Conservation (phyloP, 495 filamentous ascomycete species). For the Aspergillus diversus region DNA sequence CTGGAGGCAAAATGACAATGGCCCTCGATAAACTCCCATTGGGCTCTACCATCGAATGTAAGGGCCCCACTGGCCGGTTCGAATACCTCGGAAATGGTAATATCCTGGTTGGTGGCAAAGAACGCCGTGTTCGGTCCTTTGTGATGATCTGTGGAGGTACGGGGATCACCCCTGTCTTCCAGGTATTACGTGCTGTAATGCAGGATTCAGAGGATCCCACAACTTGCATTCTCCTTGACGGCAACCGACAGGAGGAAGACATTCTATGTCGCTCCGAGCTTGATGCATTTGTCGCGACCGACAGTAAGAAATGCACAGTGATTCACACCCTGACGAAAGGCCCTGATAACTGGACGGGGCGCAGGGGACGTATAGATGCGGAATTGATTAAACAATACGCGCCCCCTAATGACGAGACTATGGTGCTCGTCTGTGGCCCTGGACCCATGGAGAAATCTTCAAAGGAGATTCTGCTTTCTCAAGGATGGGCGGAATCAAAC, state of each 20-base stretch:
- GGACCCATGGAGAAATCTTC: constrained; percentile 74
- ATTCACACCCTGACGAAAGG: constrained; percentile 73
- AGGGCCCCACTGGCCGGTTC: constrained; percentile 89
- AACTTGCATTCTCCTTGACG: constrained; percentile 73
- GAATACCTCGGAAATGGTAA: constrained; percentile 72
- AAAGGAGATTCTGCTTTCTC: constrained; percentile 59
- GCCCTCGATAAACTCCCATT: constrained; percentile 74
- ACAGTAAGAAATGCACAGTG: constrained; percentile 62
- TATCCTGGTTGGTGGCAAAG: constrained; percentile 63
- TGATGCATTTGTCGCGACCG: constrained; percentile 59
- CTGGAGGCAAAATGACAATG: constrained; percentile 84
- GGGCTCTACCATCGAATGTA: constrained; percentile 78
- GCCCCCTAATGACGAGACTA: constrained; percentile 49
- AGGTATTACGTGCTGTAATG: constrained; percentile 81
- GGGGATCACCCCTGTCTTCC: constrained; percentile 91
- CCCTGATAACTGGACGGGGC: constrained; percentile 68
- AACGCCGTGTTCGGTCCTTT: constrained; percentile 66
- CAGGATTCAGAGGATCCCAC: constrained; percentile 60
- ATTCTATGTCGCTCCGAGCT: constrained; percentile 82
- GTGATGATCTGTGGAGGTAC: constrained; percentile 90
- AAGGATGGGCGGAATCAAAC: constrained; percentile 81
- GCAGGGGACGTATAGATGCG: constrained; percentile 68
- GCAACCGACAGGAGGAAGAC: constrained; percentile 80
- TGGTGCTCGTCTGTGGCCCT: constrained; percentile 88
- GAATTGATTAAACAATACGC: constrained; percentile 66